Evolutionary conservation across 1,284 basidiomycete genomes (phyloP).

Genomic region (Cryptococcus sp.): DNA sequence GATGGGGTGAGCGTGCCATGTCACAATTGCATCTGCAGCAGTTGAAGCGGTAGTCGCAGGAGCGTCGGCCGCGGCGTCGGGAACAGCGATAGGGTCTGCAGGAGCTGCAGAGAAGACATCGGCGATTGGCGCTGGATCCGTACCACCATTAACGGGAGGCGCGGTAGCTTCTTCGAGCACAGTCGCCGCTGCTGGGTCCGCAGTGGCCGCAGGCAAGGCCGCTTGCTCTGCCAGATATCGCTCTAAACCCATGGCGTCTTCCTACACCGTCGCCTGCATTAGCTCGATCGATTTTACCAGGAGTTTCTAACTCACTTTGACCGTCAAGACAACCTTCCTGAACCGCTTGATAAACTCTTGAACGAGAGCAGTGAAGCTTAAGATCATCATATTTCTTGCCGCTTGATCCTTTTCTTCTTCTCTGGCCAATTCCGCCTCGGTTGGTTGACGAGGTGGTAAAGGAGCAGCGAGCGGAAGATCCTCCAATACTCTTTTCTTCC

Average conservation of each 20-base stretch:
- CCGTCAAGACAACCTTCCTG: conserved; percentile 82
- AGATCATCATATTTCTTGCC: conserved; percentile 80
- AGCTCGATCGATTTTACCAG: not conserved
- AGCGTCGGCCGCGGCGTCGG: not conserved
- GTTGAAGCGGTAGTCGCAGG: not conserved
- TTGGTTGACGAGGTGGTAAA: conserved; percentile 77
- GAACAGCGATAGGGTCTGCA: no score
- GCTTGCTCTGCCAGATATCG: conserved; percentile 23
- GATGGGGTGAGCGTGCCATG: conserved; percentile 63
- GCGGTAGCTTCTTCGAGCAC: no score
- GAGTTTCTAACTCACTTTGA: conserved; percentile 61
- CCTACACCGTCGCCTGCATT: conserved; percentile 12
- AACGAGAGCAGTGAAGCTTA: conserved; percentile 80
- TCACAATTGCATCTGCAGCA: conserved; percentile 7
- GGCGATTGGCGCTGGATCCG: no score
- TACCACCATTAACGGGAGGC: no score
- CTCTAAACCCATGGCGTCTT: conserved; percentile 26
- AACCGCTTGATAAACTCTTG: conserved; percentile 90
- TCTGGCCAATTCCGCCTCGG: conserved; percentile 76
- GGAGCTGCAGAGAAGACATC: no score
- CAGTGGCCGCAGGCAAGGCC: not conserved
- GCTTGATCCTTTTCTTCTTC: conserved; percentile 81
- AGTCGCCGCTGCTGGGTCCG: conserved; percentile 1
- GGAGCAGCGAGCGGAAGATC: conserved; percentile 86
- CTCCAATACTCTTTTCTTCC: conserved; percentile 82